Evolutionary conservation across 2,329 filamentous ascomycete species (phyloP), one percentile per base, ranked within the genome.

Genomic region (Hypoxylon sp.): DNA sequence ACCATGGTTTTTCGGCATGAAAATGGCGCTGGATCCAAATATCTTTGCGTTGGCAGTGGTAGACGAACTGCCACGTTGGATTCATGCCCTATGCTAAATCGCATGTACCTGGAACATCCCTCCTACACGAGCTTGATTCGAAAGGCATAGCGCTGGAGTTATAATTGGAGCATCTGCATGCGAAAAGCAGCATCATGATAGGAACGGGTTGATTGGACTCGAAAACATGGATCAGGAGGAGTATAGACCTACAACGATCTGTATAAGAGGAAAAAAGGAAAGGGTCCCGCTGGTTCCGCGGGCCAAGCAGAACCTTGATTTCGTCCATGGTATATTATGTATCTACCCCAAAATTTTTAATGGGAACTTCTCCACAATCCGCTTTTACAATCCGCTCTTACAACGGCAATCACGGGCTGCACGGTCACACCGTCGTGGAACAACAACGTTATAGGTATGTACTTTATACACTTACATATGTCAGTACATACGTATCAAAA

Each of bases 11-110:
- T 48, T 51, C 48, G 19, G 39, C n/a, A 51, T 22, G 24, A 65
- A 57, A 39, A 48, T 37, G 37, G 48, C 51, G 54, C 48, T 54
- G 59, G 59, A 52, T 58, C 35, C 33, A 46, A 33, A 59, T 17
- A 54, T 58, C 47, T n/a, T 58, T 26, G 42, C 11, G 46, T 17
- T 57, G 39, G 55, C 47, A 63, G 54, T 67, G 69, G 66, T 59
- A 51, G 72, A 71, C 54, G 60, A 50, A 19, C 66, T 74, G 76
- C 76, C 76, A 77, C 76, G 76, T 77, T 73, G 71, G 52, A 63
- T 67, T 70, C 66, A 60, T 74, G 71, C 67, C 70, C 57, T 72
- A 69, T 55, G 55, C 35, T 26, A 52, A 60, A 58, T 29, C 17
- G 31, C 50, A 35, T 17, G 42, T 61, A 47, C 37, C 42, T 63